A percentile compares a stretch with the other conserved stretches of the same genome.
These are phyloP conservation scores for Monilinia polystroma DNA, from an alignment of 2,329 filamentous ascomycete genomes.

Conservation along the genomic window DNA sequence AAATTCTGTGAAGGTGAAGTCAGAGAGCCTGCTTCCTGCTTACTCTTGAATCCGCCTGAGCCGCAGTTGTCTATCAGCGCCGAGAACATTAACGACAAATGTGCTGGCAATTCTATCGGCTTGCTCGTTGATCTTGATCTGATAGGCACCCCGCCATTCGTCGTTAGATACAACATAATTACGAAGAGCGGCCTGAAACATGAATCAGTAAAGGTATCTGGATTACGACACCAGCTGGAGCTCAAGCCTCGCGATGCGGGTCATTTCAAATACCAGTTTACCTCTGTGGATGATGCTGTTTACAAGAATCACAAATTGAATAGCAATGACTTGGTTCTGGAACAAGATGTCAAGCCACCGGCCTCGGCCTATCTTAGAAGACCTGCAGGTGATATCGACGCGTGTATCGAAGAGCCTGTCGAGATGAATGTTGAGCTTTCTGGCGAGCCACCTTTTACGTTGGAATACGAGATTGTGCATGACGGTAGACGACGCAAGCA, in stretches of 20 bases:
- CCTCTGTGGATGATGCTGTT: slow-evolving; percentile 75
- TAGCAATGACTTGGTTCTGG: slow-evolving; percentile 62
- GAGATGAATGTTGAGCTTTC: slow-evolving; percentile 71
- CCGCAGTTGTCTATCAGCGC: slow-evolving; percentile 71
- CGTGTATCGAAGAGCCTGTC: slow-evolving; percentile 81
- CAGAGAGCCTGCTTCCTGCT: slow-evolving; percentile 88
- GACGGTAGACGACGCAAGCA: slow-evolving; percentile 78
- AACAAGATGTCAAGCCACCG: slow-evolving; percentile 91
- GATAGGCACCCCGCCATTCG: slow-evolving; percentile 88
- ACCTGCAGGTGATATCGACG: slow-evolving; percentile 55
- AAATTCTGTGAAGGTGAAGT: slow-evolving; percentile 84
- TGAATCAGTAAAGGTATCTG: slow-evolving; percentile 55
- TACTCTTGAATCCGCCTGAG: slow-evolving; percentile 86
- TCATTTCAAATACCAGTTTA: slow-evolving; percentile 83
- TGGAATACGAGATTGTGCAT: slow-evolving; percentile 92
- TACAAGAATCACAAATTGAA: slow-evolving; percentile 67
- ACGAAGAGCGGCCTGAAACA: slow-evolving; percentile 53
- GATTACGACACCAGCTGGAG: slow-evolving; percentile 79
- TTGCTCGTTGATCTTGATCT: slow-evolving; percentile 86
- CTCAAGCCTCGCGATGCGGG: slow-evolving; percentile 79
- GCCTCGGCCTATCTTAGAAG: slow-evolving; percentile 73
- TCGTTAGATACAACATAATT: slow-evolving; percentile 73
- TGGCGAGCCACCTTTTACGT: slow-evolving; percentile 81
- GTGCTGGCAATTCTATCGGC: slow-evolving; percentile 89
- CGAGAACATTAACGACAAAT: slow-evolving; percentile 90